phyloP scores from a whole-genome alignment of 192 early-diverging fungal genomes.

The Fimicolochytrium jonesii region DNA sequence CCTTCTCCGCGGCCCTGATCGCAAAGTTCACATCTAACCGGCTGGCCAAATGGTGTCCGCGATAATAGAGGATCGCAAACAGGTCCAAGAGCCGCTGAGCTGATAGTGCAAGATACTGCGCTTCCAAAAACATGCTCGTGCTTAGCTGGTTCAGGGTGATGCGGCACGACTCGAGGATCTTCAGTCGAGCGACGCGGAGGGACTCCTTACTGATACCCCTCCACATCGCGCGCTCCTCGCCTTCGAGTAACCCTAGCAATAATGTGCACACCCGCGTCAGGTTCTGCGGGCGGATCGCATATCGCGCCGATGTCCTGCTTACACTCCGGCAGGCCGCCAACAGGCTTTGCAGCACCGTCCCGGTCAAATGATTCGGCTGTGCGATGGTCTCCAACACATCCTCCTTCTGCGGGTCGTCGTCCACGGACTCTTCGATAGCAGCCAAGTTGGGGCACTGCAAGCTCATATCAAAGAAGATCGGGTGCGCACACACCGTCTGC shows the following conservation, averaged over 20 bases:
- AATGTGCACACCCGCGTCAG: conserved; percentile 3
- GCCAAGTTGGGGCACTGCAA: not conserved
- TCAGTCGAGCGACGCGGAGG: not conserved
- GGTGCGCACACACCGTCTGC: not conserved
- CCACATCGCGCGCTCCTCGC: conserved; percentile 12
- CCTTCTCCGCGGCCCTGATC: not conserved
- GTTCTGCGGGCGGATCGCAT: not conserved
- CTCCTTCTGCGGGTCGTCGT: not conserved
- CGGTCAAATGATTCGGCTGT: not conserved
- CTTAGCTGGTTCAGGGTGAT: conserved; percentile 5
- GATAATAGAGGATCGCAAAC: conserved; percentile 35
- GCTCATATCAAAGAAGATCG: conserved; percentile 1
- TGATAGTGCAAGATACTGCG: conserved; percentile 24
- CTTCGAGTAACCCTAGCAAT: conserved; percentile 7
- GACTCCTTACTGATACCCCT: not conserved
- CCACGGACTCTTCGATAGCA: conserved; percentile 5
- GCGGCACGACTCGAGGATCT: conserved; percentile 1
- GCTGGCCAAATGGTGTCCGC: conserved; percentile 23
- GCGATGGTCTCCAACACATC: not conserved
- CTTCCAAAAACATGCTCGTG: conserved; percentile 13
- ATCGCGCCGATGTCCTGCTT: not conserved
- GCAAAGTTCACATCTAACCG: conserved; percentile 26
- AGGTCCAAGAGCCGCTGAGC: conserved; percentile 32
- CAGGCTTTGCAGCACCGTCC: conserved; percentile 11
- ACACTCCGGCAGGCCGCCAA: conserved; percentile 7